Conservation (phyloP, 2,329 filamentous ascomycete species). For the Colletotrichum sp. region DNA sequence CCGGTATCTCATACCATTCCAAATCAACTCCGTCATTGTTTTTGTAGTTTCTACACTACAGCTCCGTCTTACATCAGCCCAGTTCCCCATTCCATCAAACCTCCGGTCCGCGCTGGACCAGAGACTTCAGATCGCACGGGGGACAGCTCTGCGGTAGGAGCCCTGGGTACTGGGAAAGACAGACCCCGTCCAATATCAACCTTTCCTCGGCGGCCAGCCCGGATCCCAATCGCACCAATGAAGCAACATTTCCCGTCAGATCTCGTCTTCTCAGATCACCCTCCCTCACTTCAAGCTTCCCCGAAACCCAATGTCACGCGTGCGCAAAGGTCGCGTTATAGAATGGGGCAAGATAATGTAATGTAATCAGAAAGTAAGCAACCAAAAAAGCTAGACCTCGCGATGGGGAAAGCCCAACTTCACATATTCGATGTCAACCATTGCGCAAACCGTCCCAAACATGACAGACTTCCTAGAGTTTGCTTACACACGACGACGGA, state of each 20-base stretch:
- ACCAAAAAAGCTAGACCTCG: neutral
- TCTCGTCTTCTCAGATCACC: neutral
- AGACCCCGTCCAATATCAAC: neutral
- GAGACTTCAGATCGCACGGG: neutral
- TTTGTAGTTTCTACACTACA: neutral
- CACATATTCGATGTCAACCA: neutral
- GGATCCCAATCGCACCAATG: neutral
- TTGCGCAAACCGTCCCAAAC: neutral
- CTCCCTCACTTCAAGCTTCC: neutral
- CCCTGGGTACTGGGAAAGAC: rapidly evolving
- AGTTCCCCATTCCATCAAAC: neutral
- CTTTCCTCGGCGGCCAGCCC: neutral
- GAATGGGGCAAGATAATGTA: neutral
- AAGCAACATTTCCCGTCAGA: neutral
- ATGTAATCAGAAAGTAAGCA: neutral
- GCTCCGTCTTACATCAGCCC: neutral
- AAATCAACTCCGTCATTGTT: neutral
- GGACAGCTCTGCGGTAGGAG: neutral
- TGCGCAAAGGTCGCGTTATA: neutral
- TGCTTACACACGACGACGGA: neutral
- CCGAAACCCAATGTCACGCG: neutral
- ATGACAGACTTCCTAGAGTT: neutral
- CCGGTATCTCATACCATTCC: neutral
- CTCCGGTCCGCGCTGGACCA: neutral
- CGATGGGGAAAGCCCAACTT: rapidly evolving